phyloP scores from a whole-genome alignment of 768 basidiomycete genomes.

The Kockovaella imperatae region DNA sequence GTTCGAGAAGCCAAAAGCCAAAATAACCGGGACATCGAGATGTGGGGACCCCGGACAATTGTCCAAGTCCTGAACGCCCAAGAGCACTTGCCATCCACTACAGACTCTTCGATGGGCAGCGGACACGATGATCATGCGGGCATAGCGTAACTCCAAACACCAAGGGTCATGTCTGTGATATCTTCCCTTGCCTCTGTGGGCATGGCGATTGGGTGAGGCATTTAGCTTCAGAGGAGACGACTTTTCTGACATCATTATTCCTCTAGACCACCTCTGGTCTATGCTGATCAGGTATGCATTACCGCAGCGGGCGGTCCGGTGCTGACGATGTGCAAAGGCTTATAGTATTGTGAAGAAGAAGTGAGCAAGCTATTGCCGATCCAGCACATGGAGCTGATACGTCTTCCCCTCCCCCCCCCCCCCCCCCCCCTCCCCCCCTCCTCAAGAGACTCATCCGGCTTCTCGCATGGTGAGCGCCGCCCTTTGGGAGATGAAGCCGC shows the following conservation, averaged over 20 bases:
- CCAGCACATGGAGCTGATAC: neutral
- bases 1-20: too few relatives aligned
- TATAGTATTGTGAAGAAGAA: constrained; percentile 41
- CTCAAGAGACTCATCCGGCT: constrained; percentile 42
- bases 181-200: constrained; percentile 20
- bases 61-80: too few relatives aligned
- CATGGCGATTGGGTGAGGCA: constrained; percentile 30
- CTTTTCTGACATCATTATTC: neutral
- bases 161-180: constrained; percentile 17
- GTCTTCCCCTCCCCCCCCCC: neutral
- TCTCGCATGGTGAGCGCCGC: constrained; percentile 34
- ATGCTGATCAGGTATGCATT: constrained; percentile 38
- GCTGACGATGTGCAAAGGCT: constrained; percentile 15
- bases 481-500: neutral
- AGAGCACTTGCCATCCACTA: too few relatives aligned
- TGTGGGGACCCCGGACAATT: too few relatives aligned
- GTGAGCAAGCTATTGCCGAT: constrained; percentile 14
- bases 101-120: too few relatives aligned
- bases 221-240: neutral
- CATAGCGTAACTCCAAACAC: too few relatives aligned
- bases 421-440: neutral
- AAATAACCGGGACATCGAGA: too few relatives aligned
- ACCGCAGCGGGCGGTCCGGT: neutral
- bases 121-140: too few relatives aligned
- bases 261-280: constrained; percentile 39